These are phyloP conservation scores for Hygrophoropsis aurantiaca DNA, from an alignment of 768 basidiomycete species.

Conservation along the genomic window DNA sequence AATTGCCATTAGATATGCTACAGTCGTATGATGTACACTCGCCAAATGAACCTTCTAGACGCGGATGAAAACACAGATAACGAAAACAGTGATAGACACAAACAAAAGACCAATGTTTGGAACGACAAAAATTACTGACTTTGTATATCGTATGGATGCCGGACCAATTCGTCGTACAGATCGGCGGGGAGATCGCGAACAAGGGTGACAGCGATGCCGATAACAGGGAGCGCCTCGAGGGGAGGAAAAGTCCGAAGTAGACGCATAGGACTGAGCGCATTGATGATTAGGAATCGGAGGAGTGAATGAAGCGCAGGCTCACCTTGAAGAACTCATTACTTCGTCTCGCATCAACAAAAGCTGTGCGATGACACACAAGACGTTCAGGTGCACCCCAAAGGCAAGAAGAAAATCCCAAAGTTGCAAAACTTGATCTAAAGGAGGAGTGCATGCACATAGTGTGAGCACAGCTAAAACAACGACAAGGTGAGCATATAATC, in stretches of 20 bases:
- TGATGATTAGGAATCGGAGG: neutral
- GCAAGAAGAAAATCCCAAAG: conserved; percentile 98
- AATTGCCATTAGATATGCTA: conserved; percentile 18
- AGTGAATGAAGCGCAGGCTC: conserved; percentile 15
- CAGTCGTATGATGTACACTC: conserved; percentile 4
- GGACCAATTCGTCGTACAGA: conserved; percentile 85
- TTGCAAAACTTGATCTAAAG: conserved; percentile 89
- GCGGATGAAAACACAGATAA: too few relatives aligned
- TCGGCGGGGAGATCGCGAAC: conserved; percentile 88
- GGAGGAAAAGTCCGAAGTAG: conserved; percentile 92
- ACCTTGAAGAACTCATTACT: conserved; percentile 88
- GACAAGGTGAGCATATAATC: conserved; percentile 2
- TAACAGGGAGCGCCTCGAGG: conserved; percentile 80
- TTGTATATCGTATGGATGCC: conserved; percentile 73
- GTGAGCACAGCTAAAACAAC: conserved; percentile 76
- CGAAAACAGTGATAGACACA: too few relatives aligned
- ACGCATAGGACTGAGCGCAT: conserved; percentile 77
- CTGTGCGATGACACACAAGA: conserved; percentile 96
- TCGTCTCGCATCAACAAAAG: conserved; percentile 86
- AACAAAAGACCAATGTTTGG: too few relatives aligned
- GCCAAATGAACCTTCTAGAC: too few relatives aligned
- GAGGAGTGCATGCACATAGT: conserved; percentile 94
- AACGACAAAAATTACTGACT: neutral
- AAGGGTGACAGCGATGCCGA: conserved; percentile 91
- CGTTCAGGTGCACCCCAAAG: conserved; percentile 95